These are phyloP conservation scores for Golubevia pallescens DNA, from an alignment of 1,284 basidiomycete species.

Conservation along the genomic window DNA sequence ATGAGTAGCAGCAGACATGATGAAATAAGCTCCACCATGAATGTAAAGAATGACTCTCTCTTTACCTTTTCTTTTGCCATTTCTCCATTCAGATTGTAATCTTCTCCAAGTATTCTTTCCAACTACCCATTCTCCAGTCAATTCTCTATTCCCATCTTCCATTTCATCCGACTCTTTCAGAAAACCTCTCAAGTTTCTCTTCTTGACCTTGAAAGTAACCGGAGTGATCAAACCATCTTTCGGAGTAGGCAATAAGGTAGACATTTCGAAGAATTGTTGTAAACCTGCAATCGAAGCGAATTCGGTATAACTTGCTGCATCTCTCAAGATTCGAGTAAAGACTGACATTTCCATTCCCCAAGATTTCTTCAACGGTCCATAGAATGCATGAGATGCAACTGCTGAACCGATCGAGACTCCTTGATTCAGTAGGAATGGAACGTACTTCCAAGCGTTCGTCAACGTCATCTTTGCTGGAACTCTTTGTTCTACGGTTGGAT, in stretches of 20 bases:
- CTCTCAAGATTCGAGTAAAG: constrained; percentile 79
- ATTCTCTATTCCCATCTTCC: constrained; percentile 77
- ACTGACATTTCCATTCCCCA: constrained; percentile 77
- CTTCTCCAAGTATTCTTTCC: constrained; percentile 87
- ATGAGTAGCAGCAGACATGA: constrained; percentile 92
- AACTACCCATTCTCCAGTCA: constrained; percentile 95
- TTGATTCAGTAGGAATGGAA: constrained; percentile 56
- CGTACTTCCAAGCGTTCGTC: constrained; percentile 49
- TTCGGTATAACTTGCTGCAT: constrained; percentile 80
- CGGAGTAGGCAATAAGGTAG: constrained; percentile 83
- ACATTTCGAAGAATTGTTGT: constrained; percentile 80
- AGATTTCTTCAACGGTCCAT: constrained; percentile 79
- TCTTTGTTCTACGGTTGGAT: constrained; percentile 30
- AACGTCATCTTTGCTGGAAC: constrained; percentile 41
- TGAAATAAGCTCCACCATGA: constrained; percentile 90
- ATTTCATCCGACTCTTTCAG: constrained; percentile 76
- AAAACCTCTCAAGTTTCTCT: constrained; percentile 76
- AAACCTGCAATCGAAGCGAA: constrained; percentile 77
- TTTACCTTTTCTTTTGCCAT: constrained; percentile 66
- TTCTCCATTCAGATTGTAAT: constrained; percentile 78
- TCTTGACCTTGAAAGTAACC: constrained; percentile 84
- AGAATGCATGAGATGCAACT: constrained; percentile 57
- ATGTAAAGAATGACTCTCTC: constrained; percentile 89
- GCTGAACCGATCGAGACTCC: constrained; percentile 56
- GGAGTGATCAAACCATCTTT: constrained; percentile 94